phyloP scores from a whole-genome alignment of 23 red algal genomes.

The Gracilaria caudata region DNA sequence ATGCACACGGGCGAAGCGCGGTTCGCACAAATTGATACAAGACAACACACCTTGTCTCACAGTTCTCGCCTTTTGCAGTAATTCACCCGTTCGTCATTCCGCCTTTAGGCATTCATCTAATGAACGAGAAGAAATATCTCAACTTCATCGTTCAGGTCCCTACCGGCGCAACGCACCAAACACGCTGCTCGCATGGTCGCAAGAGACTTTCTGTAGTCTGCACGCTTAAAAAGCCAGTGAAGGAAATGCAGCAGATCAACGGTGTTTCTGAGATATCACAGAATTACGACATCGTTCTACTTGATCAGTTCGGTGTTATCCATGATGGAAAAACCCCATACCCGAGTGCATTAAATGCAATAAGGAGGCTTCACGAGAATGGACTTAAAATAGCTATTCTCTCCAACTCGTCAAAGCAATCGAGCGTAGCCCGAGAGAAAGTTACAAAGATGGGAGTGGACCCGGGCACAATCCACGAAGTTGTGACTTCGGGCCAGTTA shows the following conservation, averaged over 20 bases:
- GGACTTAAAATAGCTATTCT: slow-evolving; percentile 70
- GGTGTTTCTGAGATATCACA: slow-evolving; percentile 24
- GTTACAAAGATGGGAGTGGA: slow-evolving; percentile 45
- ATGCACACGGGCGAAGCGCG: no score
- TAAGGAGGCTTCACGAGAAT: slow-evolving; percentile 35
- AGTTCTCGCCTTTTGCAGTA: not conserved
- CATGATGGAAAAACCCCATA: slow-evolving; percentile 79
- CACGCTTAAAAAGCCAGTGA: not conserved
- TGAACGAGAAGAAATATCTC: not conserved
- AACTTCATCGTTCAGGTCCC: not conserved
- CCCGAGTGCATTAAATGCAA: slow-evolving; percentile 55
- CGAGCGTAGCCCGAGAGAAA: slow-evolving; percentile 31
- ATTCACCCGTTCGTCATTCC: not conserved
- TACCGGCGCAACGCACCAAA: not conserved
- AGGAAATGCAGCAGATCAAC: slow-evolving; percentile 22
- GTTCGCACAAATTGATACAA: not conserved
- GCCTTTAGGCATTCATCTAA: not conserved
- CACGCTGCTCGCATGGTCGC: not conserved
- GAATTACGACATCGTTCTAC: slow-evolving; percentile 70
- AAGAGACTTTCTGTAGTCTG: not conserved
- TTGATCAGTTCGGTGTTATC: slow-evolving; percentile 90
- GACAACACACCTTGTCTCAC: not conserved
- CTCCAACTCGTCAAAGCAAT: slow-evolving; percentile 78
- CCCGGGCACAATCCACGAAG: slow-evolving; percentile 24
- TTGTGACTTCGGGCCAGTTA: slow-evolving; percentile 79